Evolutionary conservation across 2,329 filamentous ascomycete species (phyloP), one percentile per base, ranked within the genome.

Genomic region (Aureobasidium subglaciale): DNA sequence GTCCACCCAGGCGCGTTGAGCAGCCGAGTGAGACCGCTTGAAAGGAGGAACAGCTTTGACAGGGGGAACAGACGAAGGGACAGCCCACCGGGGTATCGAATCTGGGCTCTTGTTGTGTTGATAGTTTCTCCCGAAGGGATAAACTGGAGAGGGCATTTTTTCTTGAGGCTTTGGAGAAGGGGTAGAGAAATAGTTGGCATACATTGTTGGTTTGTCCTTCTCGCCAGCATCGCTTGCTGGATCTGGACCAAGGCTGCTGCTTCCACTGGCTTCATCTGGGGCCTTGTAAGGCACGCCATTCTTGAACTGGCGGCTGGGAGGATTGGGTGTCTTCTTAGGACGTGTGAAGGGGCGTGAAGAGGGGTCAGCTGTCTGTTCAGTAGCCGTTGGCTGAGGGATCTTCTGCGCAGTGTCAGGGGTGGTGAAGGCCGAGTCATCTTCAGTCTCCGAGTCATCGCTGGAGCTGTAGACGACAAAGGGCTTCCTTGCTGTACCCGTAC

Each of bases 311-410:
- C 59, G 59, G 50, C 64, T 68, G 4, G 64, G 66, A 32, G 63
- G 61, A 13, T 60, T 65, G 4, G 68, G 68, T 11, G 63, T 63
- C 45, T 64, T 68, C 58, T 65, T 70, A 18, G 64, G 63, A 54
- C 67, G 59, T 18, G 32, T 50, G 34, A 34, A 56, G 29, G 41
- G 53, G 22, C 34, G 49, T 25, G 24, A 50, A 45, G 35, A 60
- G 25, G 38, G 59, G 48, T 58, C 58, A 52, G 34, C 56, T 41
- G 43, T 30, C 57, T 11, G 58, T 50, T 54, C 61, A 58, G 25
- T 24, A 4, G 48, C 25, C 24, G 48, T 20, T 4, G 48, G 16
- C 37, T 41, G 16, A 15, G 41, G 43, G 5, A 29, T 55, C 35
- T 37, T 11, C 30, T 55, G 53, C 16, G 59, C 52, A 29, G 59